These are phyloP conservation scores for Tricharina praecox DNA, from an alignment of 495 filamentous ascomycete genomes.

Conservation along the genomic window DNA sequence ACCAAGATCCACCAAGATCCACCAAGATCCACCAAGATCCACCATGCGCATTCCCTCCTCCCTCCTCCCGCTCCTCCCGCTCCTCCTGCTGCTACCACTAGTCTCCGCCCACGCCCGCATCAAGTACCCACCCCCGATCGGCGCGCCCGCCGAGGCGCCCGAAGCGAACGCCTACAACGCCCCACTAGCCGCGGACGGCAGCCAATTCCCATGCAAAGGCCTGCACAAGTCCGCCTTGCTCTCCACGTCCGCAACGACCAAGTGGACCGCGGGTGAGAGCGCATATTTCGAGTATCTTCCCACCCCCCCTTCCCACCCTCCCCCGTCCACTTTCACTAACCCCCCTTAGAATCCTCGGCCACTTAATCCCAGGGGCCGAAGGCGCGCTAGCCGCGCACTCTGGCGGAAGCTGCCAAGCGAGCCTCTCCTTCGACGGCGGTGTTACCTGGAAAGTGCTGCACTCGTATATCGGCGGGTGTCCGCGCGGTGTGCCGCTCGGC, in stretches of 20 bases:
- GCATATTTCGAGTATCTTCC: constrained; percentile 20
- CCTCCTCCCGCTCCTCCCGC: constrained; percentile 5
- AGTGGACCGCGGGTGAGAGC: constrained; percentile 37
- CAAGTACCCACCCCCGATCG: constrained; percentile 13
- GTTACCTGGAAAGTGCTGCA: constrained; percentile 30
- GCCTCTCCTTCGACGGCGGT: constrained; percentile 31
- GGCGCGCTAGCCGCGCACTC: constrained; percentile 28
- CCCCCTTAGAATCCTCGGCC: constrained; percentile 30
- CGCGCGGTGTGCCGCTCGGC: constrained; percentile 14
- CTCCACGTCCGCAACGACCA: constrained; percentile 23
- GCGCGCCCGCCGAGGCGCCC: constrained; percentile 8
- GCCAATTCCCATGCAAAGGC: constrained; percentile 33
- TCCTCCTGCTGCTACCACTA: constrained; percentile 5
- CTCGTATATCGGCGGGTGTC: constrained; percentile 31
- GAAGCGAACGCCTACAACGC: constrained; percentile 16
- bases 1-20: too few species aligned
- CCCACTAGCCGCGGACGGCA: constrained; percentile 10
- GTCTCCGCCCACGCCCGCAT: constrained; percentile 19
- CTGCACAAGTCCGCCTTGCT: constrained; percentile 28
- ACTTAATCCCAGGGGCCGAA: constrained; percentile 24
- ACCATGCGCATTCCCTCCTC: too few species aligned
- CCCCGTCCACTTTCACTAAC: constrained; percentile 18
- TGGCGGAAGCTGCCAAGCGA: constrained; percentile 34
- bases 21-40: too few species aligned
- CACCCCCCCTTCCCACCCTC: background rate